Base-by-base conservation (phyloP, 495 filamentous ascomycete species). In the Amorphotheca resinae region DNA sequence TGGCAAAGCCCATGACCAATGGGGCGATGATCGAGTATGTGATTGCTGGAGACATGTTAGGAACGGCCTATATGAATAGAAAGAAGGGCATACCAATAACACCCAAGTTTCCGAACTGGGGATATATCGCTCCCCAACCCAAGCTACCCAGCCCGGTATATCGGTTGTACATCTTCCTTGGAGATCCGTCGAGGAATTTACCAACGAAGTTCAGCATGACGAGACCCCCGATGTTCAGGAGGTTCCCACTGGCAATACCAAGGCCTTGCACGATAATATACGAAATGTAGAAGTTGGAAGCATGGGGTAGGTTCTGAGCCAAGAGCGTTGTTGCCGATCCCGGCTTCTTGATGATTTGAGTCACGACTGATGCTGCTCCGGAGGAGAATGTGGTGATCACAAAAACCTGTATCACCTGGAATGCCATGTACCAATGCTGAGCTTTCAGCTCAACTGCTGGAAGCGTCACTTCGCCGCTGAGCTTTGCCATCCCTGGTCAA, bases 391-490 rank as follows among this genome's bases (percentile, higher is more conserved):
- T 96, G 1, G 86, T 73, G 28, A 98, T 73, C 37, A 98, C 65
- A 68, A 96, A 98, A 9, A 94, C 84, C 62, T 98, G 89, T 31
- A 98, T 70, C 22, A 96, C 82, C 60, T 95, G 88, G 73, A 96
- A 98, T 9, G 71, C 74, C 56, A 95, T 95, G 67, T 93, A 98
- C 45, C 70, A 83, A 53, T 87, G 87, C 57, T 98, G 91, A 1
- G 77, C 79, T 25, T 77, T 80, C 30, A 95, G 67, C 63, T 98
- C 91, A 21, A 95, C 75, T 9, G 72, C 70, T 7, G 86, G 79
- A 2, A 74, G 53, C 11, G 82, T 87, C 7, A 87, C 84, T 37
- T 74, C 81, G 38, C 91, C 91, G 28, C 78, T 72, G 30, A 86
- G 58, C 57, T 76, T 88, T 14, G 87, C 76, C 75, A 77, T 62